Evolutionary conservation across 192 early-diverging fungal genomes (phyloP), one percentile per base, ranked within the genome.

Genomic region (Thamnidium elegans): DNA sequence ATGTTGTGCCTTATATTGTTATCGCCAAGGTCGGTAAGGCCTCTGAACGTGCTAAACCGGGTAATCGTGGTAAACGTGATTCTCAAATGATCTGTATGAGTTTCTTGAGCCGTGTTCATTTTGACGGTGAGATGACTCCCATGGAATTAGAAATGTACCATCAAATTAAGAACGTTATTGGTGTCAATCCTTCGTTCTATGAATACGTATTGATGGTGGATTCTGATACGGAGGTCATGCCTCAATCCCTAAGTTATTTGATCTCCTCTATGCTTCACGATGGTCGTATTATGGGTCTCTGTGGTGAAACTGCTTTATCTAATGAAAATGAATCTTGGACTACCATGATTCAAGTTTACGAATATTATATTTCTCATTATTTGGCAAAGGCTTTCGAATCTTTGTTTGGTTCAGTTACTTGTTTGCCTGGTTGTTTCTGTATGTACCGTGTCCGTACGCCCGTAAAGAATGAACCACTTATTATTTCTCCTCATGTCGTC

Each of bases 11-110:
- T 0, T 97, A 94, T 62, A 86, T 98, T 58, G 94, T 98, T 2
- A 86, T 97, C 3, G 95, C 88, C 66, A 98, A 98, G 75, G 88
- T 93, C 39, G 96, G 96, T 67, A 92, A 90, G 73, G 89, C 90
- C 0, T 83, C 82, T 31, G 95, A 98, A 73, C 79, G 86, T 30
- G 81, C 79, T 26, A 84, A 87, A 20, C 94, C 95, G n/a, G 96
- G 96, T 13, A 98, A 98, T 79, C 83, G 95, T 58, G 96, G 96
- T 64, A 98, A 98, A 76, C 93, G 96, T 58, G 96, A 98, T 78
- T 97, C 96, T 43, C 96, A 98, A 78, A 81, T 98, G 68, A 85
- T 97, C 55, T 76, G 95, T 56, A 98, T 98, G 89, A 82, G 85
- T 53, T 98, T 96, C 81, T 76, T 98, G 48, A 93, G 88, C 71